Evolutionary conservation across 108 stramenopile species (phyloP), one percentile per base, ranked within the genome.

Genomic region (Stephanodiscus triporus): DNA sequence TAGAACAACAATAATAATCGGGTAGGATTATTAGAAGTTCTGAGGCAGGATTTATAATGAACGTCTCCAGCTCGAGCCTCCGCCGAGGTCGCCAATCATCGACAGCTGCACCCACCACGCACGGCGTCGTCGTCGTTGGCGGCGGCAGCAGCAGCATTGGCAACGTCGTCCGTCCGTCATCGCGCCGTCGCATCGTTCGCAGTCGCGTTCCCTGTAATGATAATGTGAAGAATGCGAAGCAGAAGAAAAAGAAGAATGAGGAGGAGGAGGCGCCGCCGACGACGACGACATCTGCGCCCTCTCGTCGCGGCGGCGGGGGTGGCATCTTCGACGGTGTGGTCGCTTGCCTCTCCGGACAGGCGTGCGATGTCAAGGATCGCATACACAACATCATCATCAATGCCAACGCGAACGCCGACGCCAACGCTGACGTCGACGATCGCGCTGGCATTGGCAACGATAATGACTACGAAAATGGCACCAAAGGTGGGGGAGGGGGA

Each of bases 1-100:
- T n/a, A n/a, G n/a, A n/a, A n/a, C n/a, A n/a, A n/a, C n/a, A n/a
- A n/a, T n/a, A n/a, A n/a, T n/a, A n/a, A n/a, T n/a, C n/a, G n/a
- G n/a, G n/a, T n/a, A n/a, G n/a, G n/a, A n/a, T n/a, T n/a, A n/a
- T n/a, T n/a, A n/a, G n/a, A n/a, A n/a, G n/a, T n/a, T n/a, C n/a
- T n/a, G n/a, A n/a, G n/a, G n/a, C n/a, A n/a, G n/a, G n/a, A n/a
- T n/a, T n/a, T n/a, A n/a, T n/a, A n/a, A 68, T 68, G 67, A 68
- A 68, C 23, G 53, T 68, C 16, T 54, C 50, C 7, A 50, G 20
- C 16, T 53, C 42, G 34, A 11, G 20, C 50, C 38, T 72, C 27
- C 55, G 75, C 56, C 32, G 64, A 13, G 27, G 55, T 56, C 55
- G 27, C 55, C 27, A 29, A 26, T 56, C 55, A 38, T 27, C 58